Conservation (phyloP, 345 rosid species). For the Lumnitzera littorea region DNA sequence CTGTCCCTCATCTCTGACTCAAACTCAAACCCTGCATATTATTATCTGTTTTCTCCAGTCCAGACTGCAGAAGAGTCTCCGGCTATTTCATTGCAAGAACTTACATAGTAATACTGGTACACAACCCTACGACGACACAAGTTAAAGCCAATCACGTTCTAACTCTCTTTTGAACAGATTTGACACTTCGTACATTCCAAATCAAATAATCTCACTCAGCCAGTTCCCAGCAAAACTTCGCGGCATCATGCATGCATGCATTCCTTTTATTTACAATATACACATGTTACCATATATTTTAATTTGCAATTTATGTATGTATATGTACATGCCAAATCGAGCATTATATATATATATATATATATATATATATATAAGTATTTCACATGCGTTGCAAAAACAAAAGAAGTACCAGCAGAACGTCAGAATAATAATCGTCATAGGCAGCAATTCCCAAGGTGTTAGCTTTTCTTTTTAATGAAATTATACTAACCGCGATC, state of each 20-base stretch:
- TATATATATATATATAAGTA: too few relatives aligned
- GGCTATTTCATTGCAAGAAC: slow-evolving; percentile 3
- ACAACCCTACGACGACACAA: slow-evolving; percentile 20
- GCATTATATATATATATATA: too few relatives aligned
- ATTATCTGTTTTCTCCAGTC: not conserved
- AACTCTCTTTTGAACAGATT: slow-evolving; percentile 22
- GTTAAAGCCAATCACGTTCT: slow-evolving; percentile 18
- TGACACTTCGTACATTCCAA: slow-evolving; percentile 19
- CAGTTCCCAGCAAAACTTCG: not conserved
- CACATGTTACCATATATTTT: too few relatives aligned
- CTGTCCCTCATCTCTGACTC: too few relatives aligned
- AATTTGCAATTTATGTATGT: too few relatives aligned
- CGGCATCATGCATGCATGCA: not conserved
- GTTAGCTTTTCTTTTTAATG: too few relatives aligned
- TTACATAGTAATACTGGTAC: slow-evolving; percentile 15
- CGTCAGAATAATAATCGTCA: too few relatives aligned
- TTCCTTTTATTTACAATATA: not conserved
- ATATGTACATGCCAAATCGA: too few relatives aligned
- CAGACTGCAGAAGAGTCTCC: slow-evolving; percentile 11
- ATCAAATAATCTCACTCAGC: slow-evolving; percentile 21
- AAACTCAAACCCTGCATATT: not conserved
- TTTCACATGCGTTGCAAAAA: too few relatives aligned
- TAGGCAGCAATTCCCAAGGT: too few relatives aligned
- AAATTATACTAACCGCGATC: too few relatives aligned
- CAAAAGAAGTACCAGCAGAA: too few relatives aligned